These are phyloP conservation scores for Cryptococcus hybrid DNA, from an alignment of 1,284 basidiomycete genomes.

Conservation along the genomic window DNA sequence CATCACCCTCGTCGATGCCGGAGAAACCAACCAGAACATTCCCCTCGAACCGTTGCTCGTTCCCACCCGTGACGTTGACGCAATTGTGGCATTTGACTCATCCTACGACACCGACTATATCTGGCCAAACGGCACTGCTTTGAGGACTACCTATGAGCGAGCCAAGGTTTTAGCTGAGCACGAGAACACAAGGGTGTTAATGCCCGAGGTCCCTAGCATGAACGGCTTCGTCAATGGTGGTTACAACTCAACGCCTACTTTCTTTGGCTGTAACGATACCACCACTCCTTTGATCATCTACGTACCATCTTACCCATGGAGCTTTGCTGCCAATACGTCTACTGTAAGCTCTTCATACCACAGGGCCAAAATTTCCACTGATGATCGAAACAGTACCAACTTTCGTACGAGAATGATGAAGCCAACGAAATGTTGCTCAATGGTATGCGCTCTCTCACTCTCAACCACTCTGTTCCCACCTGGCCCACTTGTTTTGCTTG, in stretches of 20 bases:
- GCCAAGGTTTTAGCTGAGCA: conserved; percentile 24
- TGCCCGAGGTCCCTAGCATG: conserved; percentile 52
- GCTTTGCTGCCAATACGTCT: conserved; percentile 44
- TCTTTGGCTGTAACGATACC: conserved; percentile 48
- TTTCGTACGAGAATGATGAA: conserved; percentile 46
- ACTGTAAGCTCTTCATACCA: conserved; percentile 27
- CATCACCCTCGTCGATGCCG: conserved; percentile 54
- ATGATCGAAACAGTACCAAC: conserved; percentile 24
- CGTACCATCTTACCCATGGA: conserved; percentile 54
- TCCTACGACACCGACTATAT: conserved; percentile 53
- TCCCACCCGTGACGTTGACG: conserved; percentile 53
- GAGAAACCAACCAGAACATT: conserved; percentile 53
- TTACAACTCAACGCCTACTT: conserved; percentile 54
- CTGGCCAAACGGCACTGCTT: conserved; percentile 56
- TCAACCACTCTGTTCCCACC: conserved; percentile 40
- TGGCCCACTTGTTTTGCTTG: conserved; percentile 52
- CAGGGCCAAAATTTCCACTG: background rate
- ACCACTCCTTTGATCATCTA: conserved; percentile 52
- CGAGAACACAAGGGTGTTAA: conserved; percentile 36
- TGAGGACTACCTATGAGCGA: conserved; percentile 43
- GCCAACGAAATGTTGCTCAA: conserved; percentile 37
- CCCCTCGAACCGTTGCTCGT: conserved; percentile 56
- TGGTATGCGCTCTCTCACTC: conserved; percentile 35
- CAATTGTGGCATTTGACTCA: conserved; percentile 56
- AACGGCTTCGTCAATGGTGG: conserved; percentile 56